Conservation (phyloP, 1,284 basidiomycete genomes). For the Trichosporon sp. region DNA sequence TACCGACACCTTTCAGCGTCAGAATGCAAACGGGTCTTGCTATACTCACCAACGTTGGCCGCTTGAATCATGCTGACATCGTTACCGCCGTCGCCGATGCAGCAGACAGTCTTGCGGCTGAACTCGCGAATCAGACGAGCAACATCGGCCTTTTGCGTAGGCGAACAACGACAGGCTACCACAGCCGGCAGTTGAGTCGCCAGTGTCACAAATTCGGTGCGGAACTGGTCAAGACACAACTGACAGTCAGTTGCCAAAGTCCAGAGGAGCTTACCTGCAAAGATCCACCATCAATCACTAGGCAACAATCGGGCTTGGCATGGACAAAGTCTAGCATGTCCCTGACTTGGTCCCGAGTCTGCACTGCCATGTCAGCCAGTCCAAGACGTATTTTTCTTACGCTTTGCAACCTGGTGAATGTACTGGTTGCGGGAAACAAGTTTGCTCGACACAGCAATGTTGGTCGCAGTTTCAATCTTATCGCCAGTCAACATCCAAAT, state of each 20-base stretch:
- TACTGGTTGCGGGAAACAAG: slow-evolving; percentile 95
- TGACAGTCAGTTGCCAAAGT: slow-evolving; percentile 48
- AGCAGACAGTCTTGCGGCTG: slow-evolving; percentile 94
- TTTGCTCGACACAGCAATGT: slow-evolving; percentile 97
- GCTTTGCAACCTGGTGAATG: slow-evolving; percentile 93
- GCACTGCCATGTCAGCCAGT: slow-evolving; percentile 62
- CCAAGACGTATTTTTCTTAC: slow-evolving; percentile 60
- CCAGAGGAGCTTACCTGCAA: slow-evolving; percentile 65
- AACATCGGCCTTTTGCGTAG: slow-evolving; percentile 97
- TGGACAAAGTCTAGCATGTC: slow-evolving; percentile 93
- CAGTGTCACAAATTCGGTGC: slow-evolving; percentile 91
- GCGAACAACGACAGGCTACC: slow-evolving; percentile 96
- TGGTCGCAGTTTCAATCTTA: slow-evolving; percentile 98
- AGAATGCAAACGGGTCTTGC: neutral
- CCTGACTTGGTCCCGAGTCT: slow-evolving; percentile 76
- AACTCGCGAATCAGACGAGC: slow-evolving; percentile 85
- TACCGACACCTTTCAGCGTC: slow-evolving; percentile 74
- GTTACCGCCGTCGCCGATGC: slow-evolving; percentile 97
- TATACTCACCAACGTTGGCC: slow-evolving; percentile 82
- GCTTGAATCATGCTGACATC: slow-evolving; percentile 97
- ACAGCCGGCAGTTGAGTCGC: slow-evolving; percentile 94
- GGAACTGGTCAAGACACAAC: slow-evolving; percentile 86
- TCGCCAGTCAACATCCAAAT: slow-evolving; percentile 99
- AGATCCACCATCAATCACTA: slow-evolving; percentile 98
- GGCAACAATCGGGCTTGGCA: slow-evolving; percentile 92